These are phyloP conservation scores for Alternaria alternata DNA, from an alignment of 2,329 filamentous ascomycete species.

Conservation along the genomic window DNA sequence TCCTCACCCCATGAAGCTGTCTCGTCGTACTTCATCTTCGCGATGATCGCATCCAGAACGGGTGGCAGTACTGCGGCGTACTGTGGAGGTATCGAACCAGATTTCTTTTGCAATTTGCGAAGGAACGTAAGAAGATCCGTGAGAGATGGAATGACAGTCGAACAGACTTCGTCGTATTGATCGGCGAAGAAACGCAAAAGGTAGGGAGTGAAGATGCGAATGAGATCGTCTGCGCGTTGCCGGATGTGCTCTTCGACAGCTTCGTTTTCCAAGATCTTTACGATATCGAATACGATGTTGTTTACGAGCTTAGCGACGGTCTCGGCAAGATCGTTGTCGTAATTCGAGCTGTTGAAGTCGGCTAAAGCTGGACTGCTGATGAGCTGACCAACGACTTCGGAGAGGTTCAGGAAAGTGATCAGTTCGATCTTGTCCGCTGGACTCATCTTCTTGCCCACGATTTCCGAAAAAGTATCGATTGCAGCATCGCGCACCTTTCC, in stretches of 20 bases:
- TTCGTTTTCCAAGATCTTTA: constrained; percentile 81
- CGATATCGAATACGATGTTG: constrained; percentile 84
- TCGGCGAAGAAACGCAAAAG: constrained; percentile 95
- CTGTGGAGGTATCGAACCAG: constrained; percentile 70
- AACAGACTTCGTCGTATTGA: constrained; percentile 98
- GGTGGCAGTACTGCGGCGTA: constrained; percentile 86
- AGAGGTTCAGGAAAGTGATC: constrained; percentile 88
- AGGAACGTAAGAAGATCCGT: constrained; percentile 92
- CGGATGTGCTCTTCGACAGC: constrained; percentile 69
- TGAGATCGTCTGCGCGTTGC: constrained; percentile 78
- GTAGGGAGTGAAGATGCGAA: constrained; percentile 85
- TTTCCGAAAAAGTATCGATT: constrained; percentile 94
- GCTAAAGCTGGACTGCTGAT: constrained; percentile 81
- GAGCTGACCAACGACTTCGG: constrained; percentile 84
- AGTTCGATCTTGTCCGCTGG: constrained; percentile 91
- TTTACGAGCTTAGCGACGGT: constrained; percentile 96
- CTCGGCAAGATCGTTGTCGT: constrained; percentile 95
- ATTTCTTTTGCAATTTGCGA: constrained; percentile 75
- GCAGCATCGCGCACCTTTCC: constrained; percentile 89
- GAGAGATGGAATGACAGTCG: constrained; percentile 90
- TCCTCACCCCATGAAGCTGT: constrained; percentile 93
- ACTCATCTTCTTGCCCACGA: constrained; percentile 98
- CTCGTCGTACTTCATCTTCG: constrained; percentile 97
- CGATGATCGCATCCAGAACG: constrained; percentile 88
- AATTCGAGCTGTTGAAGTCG: constrained; percentile 81